Evolutionary conservation across 2,329 filamentous ascomycete species (phyloP).

Genomic region (Aschersonia sp.): DNA sequence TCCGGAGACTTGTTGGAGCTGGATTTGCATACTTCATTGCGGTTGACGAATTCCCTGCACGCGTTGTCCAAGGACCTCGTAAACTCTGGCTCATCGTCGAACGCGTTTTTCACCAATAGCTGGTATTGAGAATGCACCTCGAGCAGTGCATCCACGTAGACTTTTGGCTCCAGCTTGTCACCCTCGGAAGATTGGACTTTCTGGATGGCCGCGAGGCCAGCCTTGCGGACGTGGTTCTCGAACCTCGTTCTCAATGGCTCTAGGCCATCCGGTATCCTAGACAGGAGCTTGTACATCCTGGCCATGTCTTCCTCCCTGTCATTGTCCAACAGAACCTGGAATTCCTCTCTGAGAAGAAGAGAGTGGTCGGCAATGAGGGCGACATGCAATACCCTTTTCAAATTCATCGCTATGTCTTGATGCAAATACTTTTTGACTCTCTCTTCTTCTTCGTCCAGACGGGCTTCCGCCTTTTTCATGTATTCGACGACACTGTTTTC

Average conservation of each 20-base stretch:
- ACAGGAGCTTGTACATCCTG: constrained; percentile 87
- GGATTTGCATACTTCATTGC: constrained; percentile 89
- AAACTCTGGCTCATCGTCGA: constrained; percentile 92
- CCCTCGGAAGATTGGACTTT: constrained; percentile 78
- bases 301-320: constrained; percentile 92
- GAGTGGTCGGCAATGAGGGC: constrained; percentile 85
- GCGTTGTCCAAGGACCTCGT: constrained; percentile 93
- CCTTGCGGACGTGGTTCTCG: constrained; percentile 83
- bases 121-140: constrained; percentile 93
- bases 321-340: constrained; percentile 84
- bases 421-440: constrained; percentile 87
- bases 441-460: constrained; percentile 85
- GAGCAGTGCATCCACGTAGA: constrained; percentile 88
- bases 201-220: constrained; percentile 73
- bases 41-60: constrained; percentile 94
- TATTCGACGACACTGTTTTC: constrained; percentile 98
- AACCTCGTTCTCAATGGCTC: constrained; percentile 80
- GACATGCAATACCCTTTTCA: constrained; percentile 80
- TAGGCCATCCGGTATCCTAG: constrained; percentile 77
- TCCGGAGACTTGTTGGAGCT: constrained; percentile 91
- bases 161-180: constrained; percentile 86
- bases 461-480: constrained; percentile 96
- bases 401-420: constrained; percentile 66
- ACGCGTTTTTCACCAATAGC: constrained; percentile 78
- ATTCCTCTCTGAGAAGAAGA: constrained; percentile 77